phyloP scores from a whole-genome alignment of 2,329 filamentous ascomycete genomes.

The Ascochyta pisi region DNA sequence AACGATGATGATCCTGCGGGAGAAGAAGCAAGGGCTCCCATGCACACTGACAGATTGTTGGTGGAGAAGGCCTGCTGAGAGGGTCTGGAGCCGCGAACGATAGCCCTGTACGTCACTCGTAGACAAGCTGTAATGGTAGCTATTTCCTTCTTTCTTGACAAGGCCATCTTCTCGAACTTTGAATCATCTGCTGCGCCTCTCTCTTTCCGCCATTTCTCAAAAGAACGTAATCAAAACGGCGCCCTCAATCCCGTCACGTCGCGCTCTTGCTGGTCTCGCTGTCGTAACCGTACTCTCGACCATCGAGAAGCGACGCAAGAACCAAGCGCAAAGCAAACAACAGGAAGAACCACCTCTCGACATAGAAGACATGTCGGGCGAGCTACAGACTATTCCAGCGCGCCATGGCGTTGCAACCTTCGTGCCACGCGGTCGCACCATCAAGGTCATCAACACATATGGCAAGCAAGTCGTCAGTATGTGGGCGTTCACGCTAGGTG shows the following conservation, averaged over 20 bases:
- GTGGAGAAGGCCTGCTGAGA: slow-evolving; percentile 11
- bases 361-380: slow-evolving; percentile 47
- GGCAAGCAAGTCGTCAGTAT: slow-evolving; percentile 59
- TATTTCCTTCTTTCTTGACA: slow-evolving; percentile 11
- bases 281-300: slow-evolving; percentile 43
- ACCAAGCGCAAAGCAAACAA: slow-evolving; percentile 21
- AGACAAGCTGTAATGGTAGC: slow-evolving; percentile 2
- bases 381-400: slow-evolving; percentile 56
- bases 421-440: slow-evolving; percentile 56
- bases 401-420: slow-evolving; percentile 59
- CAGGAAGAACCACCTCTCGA: slow-evolving; percentile 20
- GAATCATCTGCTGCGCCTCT: neutral
- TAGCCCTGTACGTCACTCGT: slow-evolving; percentile 19
- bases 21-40: slow-evolving; percentile 30
- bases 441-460: slow-evolving; percentile 60
- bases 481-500: slow-evolving; percentile 57
- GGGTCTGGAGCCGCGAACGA: slow-evolving; percentile 13
- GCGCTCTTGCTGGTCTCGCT: slow-evolving; percentile 46
- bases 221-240: slow-evolving; percentile 33
- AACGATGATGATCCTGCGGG: slow-evolving; percentile 23
- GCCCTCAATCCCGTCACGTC: slow-evolving; percentile 39
- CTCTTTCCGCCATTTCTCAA: neutral
- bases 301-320: slow-evolving; percentile 43
- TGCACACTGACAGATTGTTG: slow-evolving; percentile 22
- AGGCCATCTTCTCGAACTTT: neutral